Percentiles rank a stretch among this genome's conserved stretches.
Conservation (phyloP, 2,329 filamentous ascomycete genomes). For the Colletotrichum nymphaeae region DNA sequence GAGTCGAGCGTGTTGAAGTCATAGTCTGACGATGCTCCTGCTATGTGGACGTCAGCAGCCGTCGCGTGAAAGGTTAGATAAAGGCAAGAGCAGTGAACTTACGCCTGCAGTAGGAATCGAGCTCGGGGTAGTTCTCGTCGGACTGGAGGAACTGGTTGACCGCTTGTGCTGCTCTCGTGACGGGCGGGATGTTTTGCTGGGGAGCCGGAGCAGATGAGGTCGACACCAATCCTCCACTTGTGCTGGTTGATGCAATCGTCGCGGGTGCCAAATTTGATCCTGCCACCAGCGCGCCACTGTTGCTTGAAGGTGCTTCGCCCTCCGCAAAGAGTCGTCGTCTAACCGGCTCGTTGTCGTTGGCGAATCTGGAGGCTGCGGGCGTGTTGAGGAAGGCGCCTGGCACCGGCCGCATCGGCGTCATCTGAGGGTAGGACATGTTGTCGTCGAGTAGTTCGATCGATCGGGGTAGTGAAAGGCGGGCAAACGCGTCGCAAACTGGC, state of each 20-base stretch:
- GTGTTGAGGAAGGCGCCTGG: slow-evolving; percentile 83
- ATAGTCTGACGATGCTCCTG: slow-evolving; percentile 92
- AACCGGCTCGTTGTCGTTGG: slow-evolving; percentile 53
- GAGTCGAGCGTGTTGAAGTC: slow-evolving; percentile 76
- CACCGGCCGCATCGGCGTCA: slow-evolving; percentile 77
- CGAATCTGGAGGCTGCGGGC: slow-evolving; percentile 65
- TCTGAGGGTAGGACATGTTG: slow-evolving; percentile 66
- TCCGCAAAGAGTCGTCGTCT: slow-evolving; percentile 63
- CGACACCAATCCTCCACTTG: slow-evolving; percentile 44
- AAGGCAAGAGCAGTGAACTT: slow-evolving; percentile 52
- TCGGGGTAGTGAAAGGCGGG: slow-evolving; percentile 8
- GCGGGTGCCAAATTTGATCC: slow-evolving; percentile 34
- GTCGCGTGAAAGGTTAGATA: not conserved
- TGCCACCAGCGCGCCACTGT: slow-evolving; percentile 21
- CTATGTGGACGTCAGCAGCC: slow-evolving; percentile 58
- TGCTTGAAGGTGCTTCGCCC: slow-evolving; percentile 27
- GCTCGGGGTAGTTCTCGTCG: slow-evolving; percentile 86
- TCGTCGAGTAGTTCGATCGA: slow-evolving; percentile 23
- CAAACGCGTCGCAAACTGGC: slow-evolving; percentile 36
- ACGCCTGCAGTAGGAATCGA: slow-evolving; percentile 92
- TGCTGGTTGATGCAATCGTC: slow-evolving; percentile 41
- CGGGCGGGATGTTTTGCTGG: slow-evolving; percentile 67
- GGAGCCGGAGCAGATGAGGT: slow-evolving; percentile 56
- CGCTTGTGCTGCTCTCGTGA: slow-evolving; percentile 83
- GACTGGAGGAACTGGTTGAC: slow-evolving; percentile 82